Evolutionary conservation across 441 rosid species (phyloP), one percentile per base, ranked within the genome.

Genomic region (Pelargonium australe): DNA sequence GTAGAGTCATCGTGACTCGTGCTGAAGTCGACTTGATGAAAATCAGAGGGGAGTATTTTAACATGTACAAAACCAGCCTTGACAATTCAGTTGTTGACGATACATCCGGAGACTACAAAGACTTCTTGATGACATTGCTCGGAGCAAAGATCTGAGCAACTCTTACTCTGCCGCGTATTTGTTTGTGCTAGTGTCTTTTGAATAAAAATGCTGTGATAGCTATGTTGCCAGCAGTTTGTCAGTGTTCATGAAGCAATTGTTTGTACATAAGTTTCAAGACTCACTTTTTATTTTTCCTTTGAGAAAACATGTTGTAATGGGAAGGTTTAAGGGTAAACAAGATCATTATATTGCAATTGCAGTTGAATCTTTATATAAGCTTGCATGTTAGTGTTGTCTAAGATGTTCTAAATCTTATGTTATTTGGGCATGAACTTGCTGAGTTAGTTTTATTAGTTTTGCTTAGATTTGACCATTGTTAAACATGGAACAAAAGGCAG

Each of bases 1-100:
- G 85, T 43, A 85, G 97, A 82, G 96, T 85, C 13, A 84, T 91
- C 20, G 80, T 91, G 74, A 77, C 79, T 4, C 85, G 99, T 69
- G 94, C 96, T 12, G 99, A 95, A 73, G 75, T 85, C 0, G 97
- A 95, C 81, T 14, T 81, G 86, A 84, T 74, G 92, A 85, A 75
- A 64, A 71, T 86, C 45, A 84, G 86, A 71, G 92, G 81, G 31
- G 89, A 85, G 80, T 91, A 81, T 61, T 79, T 72, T 71, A 86
- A 79, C 53, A 75, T 82, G 76, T 85, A 79, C 72, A 84, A 83
- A 40, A 47, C 79, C 67, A 82, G 78, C 68, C 81, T 95, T 12
- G 95, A 92, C 62, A 84, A 77, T 28, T 96, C 82, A 37, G 85
- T 92, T 31, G 72, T 34, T 1, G 96, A 82, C 12, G 97, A 90